A percentile compares a stretch with the other conserved stretches of the same genome.
Evolutionary conservation across 1,284 basidiomycete genomes (phyloP).

Genomic region (Puccinia novopanici): DNA sequence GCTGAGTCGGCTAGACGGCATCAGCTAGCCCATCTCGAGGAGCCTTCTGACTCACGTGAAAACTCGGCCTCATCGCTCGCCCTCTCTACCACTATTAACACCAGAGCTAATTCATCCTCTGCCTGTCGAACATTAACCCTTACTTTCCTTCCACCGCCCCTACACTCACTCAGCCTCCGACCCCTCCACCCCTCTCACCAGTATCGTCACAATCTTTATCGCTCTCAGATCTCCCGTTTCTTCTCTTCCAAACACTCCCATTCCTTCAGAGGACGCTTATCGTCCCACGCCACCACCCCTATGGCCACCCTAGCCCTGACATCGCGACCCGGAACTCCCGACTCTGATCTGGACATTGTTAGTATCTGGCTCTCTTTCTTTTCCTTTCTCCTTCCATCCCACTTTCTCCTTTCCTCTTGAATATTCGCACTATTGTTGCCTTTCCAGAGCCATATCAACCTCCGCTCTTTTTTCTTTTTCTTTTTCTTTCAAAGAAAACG

Average conservation of each 20-base stretch:
- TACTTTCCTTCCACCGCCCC: constrained; percentile 44
- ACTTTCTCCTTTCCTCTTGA: neutral
- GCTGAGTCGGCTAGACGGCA: constrained; percentile 11
- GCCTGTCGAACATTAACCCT: constrained; percentile 20
- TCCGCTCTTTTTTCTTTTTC: neutral
- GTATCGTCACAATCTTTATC: constrained; percentile 11
- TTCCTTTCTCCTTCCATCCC: neutral
- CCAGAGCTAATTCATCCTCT: constrained; percentile 9
- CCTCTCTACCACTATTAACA: constrained; percentile 24
- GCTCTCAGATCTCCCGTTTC: neutral
- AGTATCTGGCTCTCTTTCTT: neutral
- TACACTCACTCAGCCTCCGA: neutral
- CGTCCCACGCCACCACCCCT: neutral
- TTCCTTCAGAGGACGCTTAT: neutral
- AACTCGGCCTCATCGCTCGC: constrained; percentile 6
- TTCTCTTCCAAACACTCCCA: neutral
- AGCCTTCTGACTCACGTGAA: neutral
- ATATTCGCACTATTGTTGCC: too few species aligned
- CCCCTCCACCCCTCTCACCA: neutral
- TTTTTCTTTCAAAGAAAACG: neutral
- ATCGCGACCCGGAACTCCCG: constrained; percentile 40
- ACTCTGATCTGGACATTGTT: constrained; percentile 43
- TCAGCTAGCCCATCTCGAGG: neutral
- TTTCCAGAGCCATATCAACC: too few species aligned
- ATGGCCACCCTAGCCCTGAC: constrained; percentile 45